Evolutionary conservation across 2,329 filamentous ascomycete species (phyloP).

Genomic region (Chrysoporthe austroafricana): DNA sequence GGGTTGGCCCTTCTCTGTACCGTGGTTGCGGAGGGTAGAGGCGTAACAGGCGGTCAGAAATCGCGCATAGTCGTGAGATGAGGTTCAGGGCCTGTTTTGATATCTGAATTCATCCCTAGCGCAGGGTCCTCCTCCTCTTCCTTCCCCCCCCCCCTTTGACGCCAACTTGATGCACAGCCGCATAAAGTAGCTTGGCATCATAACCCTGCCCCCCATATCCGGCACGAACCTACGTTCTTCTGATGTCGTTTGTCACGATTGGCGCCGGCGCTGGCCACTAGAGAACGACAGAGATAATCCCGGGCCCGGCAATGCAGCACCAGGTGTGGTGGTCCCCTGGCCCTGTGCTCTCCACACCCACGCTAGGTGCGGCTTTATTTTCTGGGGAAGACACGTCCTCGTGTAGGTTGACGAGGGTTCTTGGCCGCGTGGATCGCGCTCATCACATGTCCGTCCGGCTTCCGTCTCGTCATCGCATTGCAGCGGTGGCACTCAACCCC

Average conservation of each 20-base stretch:
- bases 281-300: conserved; percentile 5
- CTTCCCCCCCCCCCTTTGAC: too few relatives aligned
- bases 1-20: neutral
- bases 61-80: conserved; percentile 25
- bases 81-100: conserved; percentile 17
- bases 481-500: conserved; percentile 1
- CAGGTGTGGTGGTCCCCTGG: conserved; percentile 2
- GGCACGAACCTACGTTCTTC: neutral
- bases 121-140: neutral
- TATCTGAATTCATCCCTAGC: conserved; percentile 21
- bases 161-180: conserved; percentile 9
- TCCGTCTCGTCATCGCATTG: neutral
- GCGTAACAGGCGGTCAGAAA: conserved; percentile 28
- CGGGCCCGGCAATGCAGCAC: neutral
- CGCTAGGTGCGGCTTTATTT: conserved; percentile 1
- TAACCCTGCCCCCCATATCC: neutral
- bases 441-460: neutral
- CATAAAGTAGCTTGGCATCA: neutral
- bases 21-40: conserved; percentile 13
- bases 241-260: conserved; percentile 16
- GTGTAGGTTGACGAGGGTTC: neutral
- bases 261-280: conserved; percentile 15
- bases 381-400: conserved; percentile 1
- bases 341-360: conserved; percentile 10
- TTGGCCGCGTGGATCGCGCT: neutral